phyloP scores from a whole-genome alignment of 2,329 filamentous ascomycete genomes.

The Colletotrichum paranaense region DNA sequence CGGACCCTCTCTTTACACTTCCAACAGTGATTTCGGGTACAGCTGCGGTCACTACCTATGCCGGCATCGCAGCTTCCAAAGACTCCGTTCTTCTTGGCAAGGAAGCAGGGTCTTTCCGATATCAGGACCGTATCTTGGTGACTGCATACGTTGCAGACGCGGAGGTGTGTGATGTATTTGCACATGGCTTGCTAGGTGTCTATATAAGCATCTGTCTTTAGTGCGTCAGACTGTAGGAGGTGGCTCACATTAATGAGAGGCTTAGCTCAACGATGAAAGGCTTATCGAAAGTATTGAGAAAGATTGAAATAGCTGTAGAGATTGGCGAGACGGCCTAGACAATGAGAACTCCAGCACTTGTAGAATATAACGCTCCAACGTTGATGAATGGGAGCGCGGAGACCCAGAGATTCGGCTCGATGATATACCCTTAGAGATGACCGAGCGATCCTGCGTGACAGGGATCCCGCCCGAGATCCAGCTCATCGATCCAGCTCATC shows the following conservation, averaged over 20 bases:
- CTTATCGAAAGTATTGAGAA: not conserved
- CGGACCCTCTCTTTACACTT: conserved; percentile 46
- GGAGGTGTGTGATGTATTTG: conserved; percentile 50
- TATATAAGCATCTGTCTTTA: not conserved
- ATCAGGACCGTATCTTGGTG: conserved; percentile 50
- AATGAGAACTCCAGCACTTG: not conserved
- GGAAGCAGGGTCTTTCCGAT: conserved; percentile 47
- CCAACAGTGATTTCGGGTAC: conserved; percentile 48
- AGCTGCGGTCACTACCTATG: conserved; percentile 43
- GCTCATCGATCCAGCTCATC: not conserved
- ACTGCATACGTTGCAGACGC: conserved; percentile 48
- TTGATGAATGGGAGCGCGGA: not conserved
- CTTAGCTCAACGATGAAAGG: no score
- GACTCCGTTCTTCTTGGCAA: conserved; percentile 43
- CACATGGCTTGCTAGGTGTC: conserved; percentile 44
- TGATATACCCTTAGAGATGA: not conserved
- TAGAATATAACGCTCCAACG: not conserved
- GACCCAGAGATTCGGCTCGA: not conserved
- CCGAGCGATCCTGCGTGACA: not conserved
- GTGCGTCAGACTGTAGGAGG: not conserved
- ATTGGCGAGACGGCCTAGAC: not conserved
- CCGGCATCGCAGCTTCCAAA: conserved; percentile 51
- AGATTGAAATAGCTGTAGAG: not conserved
- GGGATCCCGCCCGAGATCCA: not conserved
- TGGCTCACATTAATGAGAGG: not conserved